Conservation (phyloP, 495 filamentous ascomycete species). For the Podospora comata region DNA sequence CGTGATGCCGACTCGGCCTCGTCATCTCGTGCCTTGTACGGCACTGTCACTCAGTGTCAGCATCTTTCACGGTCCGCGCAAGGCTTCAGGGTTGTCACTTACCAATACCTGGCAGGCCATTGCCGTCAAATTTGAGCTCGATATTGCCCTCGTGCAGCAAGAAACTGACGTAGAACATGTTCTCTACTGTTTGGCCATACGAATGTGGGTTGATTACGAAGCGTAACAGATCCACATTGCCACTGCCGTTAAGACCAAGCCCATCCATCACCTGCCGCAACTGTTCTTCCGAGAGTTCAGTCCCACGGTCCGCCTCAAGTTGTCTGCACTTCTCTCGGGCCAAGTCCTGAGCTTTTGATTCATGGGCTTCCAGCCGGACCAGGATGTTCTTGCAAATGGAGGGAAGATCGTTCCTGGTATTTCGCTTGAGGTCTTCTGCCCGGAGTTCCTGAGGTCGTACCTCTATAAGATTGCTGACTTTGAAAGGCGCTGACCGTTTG, state of each 20-base stretch:
- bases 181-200: conserved; percentile 95
- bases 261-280: conserved; percentile 45
- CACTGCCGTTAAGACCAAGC: conserved; percentile 57
- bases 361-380: conserved; percentile 40
- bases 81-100: conserved; percentile 30
- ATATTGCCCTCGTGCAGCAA: conserved; percentile 81
- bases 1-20: conserved; percentile 1
- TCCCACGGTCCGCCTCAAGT: conserved; percentile 28
- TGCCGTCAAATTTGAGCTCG: conserved; percentile 60
- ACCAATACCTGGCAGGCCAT: conserved; percentile 71
- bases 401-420: conserved; percentile 73
- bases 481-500: conserved; percentile 61
- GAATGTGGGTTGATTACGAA: conserved; percentile 86
- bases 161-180: conserved; percentile 95
- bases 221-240: conserved; percentile 69
- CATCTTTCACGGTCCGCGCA: conserved; percentile 9
- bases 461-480: conserved; percentile 60
- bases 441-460: conserved; percentile 71
- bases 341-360: conserved; percentile 39
- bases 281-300: conserved; percentile 32
- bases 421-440: conserved; percentile 65
- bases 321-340: conserved; percentile 41
- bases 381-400: conserved; percentile 64
- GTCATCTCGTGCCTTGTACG: conserved; percentile 12
- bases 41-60: conserved; percentile 12